Evolutionary conservation across 2,329 filamentous ascomycete species (phyloP).

Genomic region (Ceratocystis huliohia): DNA sequence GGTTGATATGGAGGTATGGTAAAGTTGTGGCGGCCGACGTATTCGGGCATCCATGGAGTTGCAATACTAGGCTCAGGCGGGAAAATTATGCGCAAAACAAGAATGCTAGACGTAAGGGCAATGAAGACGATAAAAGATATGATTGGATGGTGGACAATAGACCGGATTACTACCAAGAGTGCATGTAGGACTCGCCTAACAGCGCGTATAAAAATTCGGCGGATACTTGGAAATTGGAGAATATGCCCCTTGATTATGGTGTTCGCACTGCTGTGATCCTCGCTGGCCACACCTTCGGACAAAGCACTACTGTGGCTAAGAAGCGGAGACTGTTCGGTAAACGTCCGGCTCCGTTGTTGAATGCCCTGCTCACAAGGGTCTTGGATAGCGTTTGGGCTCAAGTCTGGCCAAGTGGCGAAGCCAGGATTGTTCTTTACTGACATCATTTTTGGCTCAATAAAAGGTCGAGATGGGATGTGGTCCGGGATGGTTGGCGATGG

Average conservation of each 20-base stretch:
- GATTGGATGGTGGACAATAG: conserved; percentile 15
- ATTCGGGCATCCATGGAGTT: conserved; percentile 39
- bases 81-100: conserved; percentile 18
- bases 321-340: conserved; percentile 20
- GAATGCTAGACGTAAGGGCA: conserved; percentile 2
- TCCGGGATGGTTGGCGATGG: background rate
- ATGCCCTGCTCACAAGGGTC: background rate
- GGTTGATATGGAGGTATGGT: conserved; percentile 35
- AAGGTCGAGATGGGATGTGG: background rate
- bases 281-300: background rate
- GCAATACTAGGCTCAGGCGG: conserved; percentile 11
- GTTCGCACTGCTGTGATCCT: background rate
- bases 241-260: background rate
- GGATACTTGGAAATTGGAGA: background rate
- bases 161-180: background rate
- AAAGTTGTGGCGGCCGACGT: conserved; percentile 32
- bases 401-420: background rate
- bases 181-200: no score
- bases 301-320: background rate
- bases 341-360: background rate
- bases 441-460: background rate
- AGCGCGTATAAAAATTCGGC: background rate
- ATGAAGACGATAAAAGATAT: conserved; percentile 6
- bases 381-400: background rate
- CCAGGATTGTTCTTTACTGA: background rate